Percentiles rank a stretch among this genome's conserved stretches.
phyloP scores from a whole-genome alignment of 345 rosid genomes.

The Sonneratia alba region DNA sequence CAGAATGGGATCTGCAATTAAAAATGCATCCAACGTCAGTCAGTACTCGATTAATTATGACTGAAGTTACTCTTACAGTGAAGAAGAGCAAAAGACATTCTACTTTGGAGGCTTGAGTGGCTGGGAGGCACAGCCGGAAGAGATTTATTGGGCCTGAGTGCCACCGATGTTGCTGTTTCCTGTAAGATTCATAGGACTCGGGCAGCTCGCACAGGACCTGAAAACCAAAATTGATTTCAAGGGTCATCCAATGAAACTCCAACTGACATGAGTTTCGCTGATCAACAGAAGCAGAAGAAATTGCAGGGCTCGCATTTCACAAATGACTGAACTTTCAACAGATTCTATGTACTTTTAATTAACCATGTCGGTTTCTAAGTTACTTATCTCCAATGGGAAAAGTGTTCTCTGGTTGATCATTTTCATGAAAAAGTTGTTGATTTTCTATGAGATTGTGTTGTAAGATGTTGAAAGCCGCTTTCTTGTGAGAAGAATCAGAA shows the following conservation, averaged over 20 bases:
- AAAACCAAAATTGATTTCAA: neutral
- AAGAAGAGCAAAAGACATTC: neutral
- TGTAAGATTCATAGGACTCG: conserved; percentile 17
- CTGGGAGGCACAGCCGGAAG: conserved; percentile 18
- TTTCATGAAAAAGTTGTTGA: too few species aligned
- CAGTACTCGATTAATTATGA: neutral
- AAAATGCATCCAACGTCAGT: neutral
- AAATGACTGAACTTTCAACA: too few species aligned
- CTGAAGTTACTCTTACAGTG: neutral
- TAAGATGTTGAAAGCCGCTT: too few species aligned
- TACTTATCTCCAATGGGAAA: too few species aligned
- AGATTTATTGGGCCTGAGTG: conserved; percentile 19
- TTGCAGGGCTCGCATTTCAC: too few species aligned
- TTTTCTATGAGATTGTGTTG: too few species aligned
- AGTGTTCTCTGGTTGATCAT: too few species aligned
- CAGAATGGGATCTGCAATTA: conserved; percentile 12
- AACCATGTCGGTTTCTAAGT: too few species aligned
- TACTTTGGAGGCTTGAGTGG: conserved; percentile 13
- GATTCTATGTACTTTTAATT: too few species aligned
- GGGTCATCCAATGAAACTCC: neutral
- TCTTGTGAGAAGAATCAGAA: neutral
- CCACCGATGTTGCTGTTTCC: conserved; percentile 19
- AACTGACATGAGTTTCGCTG: too few species aligned
- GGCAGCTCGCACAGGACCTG: conserved; percentile 17
- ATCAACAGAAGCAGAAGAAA: too few species aligned